These are phyloP conservation scores for Lagerstroemia speciosa DNA, from an alignment of 345 rosid genomes.

Conservation along the genomic window DNA sequence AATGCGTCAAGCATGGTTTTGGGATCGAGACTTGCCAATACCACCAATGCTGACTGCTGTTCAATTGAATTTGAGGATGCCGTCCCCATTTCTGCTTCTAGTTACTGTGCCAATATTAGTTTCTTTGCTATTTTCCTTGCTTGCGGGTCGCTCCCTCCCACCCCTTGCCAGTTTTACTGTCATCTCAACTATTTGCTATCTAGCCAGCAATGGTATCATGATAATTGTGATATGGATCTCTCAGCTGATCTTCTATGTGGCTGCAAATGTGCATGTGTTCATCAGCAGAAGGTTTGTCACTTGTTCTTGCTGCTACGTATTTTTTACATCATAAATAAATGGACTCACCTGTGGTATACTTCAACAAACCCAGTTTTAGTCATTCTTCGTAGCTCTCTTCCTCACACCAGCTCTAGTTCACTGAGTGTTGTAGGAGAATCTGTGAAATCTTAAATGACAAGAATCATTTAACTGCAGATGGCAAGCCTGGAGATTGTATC, in stretches of 20 bases:
- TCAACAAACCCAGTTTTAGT: not conserved
- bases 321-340: not conserved
- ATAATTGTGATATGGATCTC: slow-evolving; percentile 51
- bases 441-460: slow-evolving; percentile 2
- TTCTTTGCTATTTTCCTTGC: slow-evolving; percentile 47
- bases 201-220: slow-evolving; percentile 62
- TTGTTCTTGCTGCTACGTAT: not conserved
- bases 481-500: slow-evolving; percentile 45
- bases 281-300: slow-evolving; percentile 58
- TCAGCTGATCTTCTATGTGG: slow-evolving; percentile 57
- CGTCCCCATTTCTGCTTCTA: slow-evolving; percentile 57
- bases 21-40: slow-evolving; percentile 57
- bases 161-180: slow-evolving; percentile 50
- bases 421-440: not conserved
- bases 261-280: slow-evolving; percentile 55
- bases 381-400: not conserved
- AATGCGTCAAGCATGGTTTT: slow-evolving; percentile 73
- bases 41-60: slow-evolving; percentile 70
- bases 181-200: slow-evolving; percentile 61
- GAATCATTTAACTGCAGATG: slow-evolving; percentile 41
- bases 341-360: not conserved
- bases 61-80: slow-evolving; percentile 72
- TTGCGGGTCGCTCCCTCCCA: slow-evolving; percentile 64
- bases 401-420: not conserved
- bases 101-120: slow-evolving; percentile 45